Evolutionary conservation across 1,284 basidiomycete species (phyloP), one percentile per base, ranked within the genome.

Genomic region (Papiliotrema fonsecae): DNA sequence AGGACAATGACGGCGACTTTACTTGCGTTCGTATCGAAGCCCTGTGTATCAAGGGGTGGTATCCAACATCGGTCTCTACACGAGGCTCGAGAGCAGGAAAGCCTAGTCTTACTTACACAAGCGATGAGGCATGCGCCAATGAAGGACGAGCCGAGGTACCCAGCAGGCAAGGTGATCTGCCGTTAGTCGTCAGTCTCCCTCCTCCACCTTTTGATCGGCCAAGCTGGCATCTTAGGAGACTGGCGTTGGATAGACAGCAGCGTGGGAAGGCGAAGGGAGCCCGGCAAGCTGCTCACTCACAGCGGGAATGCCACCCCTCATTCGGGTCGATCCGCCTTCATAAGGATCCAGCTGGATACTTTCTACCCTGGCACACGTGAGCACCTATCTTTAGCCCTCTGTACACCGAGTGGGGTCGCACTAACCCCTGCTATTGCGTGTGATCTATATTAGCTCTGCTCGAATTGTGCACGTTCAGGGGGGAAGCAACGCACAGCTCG

Each of bases 351-450:
- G 69, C 51, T 68, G 57, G 55, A 94, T 87, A 16, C 84, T 87
- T 69, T 96, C 86, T 48, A 98, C 91, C 32, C 76, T 82, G 6
- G 91, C 94, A 58, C 94, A 93, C 3, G 94, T 98, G 24, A 96
- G 78, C 16, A 96, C 56, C 67, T 70, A 39, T 10, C 52, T 6
- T 68, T 65, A 48, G 25, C 13, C 53, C 57, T 43, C 60, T 58
- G 9, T 24, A 45, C 10, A 18, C 19, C 14, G 31, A 2, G 34
- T 31, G n/a, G n/a, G 19, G 32, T 26, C 22, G 5, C 22, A 49
- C 65, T 49, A 35, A 70, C 74, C 30, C 86, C 87, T 18, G 81
- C 76, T 49, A 88, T 61, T 3, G 89, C 88, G 71, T 90, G 88
- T 76, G 84, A 87, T 82, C 87, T 89, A 9, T 45, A 9, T 50